Conservation (phyloP, 108 stramenopile genomes). For the Fistulifera solaris region DNA sequence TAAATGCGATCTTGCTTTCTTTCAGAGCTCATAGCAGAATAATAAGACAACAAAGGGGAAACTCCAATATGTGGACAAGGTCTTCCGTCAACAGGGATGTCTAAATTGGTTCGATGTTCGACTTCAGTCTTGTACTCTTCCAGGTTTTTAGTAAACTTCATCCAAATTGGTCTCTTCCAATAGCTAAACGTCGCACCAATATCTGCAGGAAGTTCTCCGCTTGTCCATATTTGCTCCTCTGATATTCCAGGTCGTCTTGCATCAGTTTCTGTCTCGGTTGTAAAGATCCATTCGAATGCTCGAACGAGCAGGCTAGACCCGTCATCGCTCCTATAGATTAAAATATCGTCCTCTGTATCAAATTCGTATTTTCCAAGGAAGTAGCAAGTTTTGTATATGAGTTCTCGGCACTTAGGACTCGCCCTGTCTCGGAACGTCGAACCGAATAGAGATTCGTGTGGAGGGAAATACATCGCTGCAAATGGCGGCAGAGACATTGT, state of each 20-base stretch:
- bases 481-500: constrained; percentile 1
- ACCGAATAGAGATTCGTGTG: no score
- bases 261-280: constrained; percentile 20
- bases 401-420: constrained; percentile 22
- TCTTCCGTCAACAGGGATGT: constrained; percentile 8
- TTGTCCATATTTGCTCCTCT: constrained; percentile 38
- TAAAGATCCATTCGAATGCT: constrained; percentile 30
- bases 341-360: constrained; percentile 15
- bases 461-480: no score
- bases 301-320: constrained; percentile 22
- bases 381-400: constrained; percentile 27
- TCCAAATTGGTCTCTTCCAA: constrained; percentile 27
- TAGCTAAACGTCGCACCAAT: constrained; percentile 22
- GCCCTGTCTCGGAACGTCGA: constrained; percentile 34
- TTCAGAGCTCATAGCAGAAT: constrained; percentile 8
- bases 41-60: constrained; percentile 21
- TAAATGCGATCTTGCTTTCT: constrained; percentile 30
- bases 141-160: constrained; percentile 52
- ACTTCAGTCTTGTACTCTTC: constrained; percentile 45
- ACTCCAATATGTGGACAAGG: constrained; percentile 10
- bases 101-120: constrained; percentile 29
- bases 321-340: constrained; percentile 30
- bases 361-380: constrained; percentile 48
- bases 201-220: constrained; percentile 26
- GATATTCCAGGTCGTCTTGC: constrained; percentile 27